Evolutionary conservation across 345 rosid species (phyloP), one percentile per base, ranked within the genome.

Genomic region (Euclidium syriacum): DNA sequence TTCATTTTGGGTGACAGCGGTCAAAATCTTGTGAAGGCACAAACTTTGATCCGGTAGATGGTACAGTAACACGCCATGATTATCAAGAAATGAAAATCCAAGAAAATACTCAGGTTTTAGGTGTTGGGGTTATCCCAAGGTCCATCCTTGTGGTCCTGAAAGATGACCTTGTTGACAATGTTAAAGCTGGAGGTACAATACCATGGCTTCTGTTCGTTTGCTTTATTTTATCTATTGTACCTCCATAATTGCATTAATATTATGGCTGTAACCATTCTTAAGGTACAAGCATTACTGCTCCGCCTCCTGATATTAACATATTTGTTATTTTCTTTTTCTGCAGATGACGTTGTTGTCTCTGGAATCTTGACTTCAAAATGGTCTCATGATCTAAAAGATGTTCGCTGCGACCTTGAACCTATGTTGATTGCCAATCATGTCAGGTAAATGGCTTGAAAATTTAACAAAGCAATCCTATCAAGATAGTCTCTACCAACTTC

Each of bases 51-150:
- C 77, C 71, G 25, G 61, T 89, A 7, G 95, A 85, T 19, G 85
- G 84, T 65, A 83, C 94, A 51, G 75, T 79, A 47, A 62, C 79
- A 42, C 80, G 89, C 70, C 97, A 89, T 44, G 98, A 92, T 69
- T 92, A 87, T 70, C 97, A 89, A 72, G 97, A 92, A 83, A 83
- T 89, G 62, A 92, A 92, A 79, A 79, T 92, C 67, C 98, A 92
- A 82, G 98, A 92, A 75, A 87, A 86, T 51, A 85, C 95, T 7
- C 97, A 92, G 66, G 78, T 87, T 27, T 67, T 92, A 74, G 96
- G 86, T 48, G 97, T 92, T 71, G 98, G 98, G 50, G 94, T 88
- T 58, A 87, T 92, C 71, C 99, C 99, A 61, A 87, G 96, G 53
- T 89, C 94, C 62, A 85, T 89, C 69, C 75, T 78, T 30, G 85